These are phyloP conservation scores for Solanum virginianum DNA, from an alignment of 257 asterid genomes.

Conservation along the genomic window DNA sequence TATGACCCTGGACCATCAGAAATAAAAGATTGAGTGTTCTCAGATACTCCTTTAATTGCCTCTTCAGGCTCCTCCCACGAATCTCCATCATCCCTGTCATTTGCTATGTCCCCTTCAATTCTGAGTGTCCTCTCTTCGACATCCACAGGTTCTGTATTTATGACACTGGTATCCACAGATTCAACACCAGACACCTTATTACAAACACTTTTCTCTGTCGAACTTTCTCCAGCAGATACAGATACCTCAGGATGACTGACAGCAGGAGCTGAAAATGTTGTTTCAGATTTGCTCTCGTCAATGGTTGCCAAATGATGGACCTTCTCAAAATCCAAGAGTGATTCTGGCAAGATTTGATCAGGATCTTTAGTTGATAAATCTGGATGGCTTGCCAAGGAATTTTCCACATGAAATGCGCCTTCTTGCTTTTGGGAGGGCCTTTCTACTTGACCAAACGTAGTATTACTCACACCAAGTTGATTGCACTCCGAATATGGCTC, in stretches of 20 bases:
- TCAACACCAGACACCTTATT: conserved; percentile 26
- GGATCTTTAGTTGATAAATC: conserved; percentile 18
- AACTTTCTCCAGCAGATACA: conserved; percentile 12
- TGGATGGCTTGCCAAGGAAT: conserved; percentile 18
- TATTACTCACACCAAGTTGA: conserved; percentile 20
- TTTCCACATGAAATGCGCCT: conserved; percentile 15
- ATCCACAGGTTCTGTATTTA: conserved; percentile 21
- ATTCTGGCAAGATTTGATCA: conserved; percentile 47
- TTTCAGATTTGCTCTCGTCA: conserved; percentile 44
- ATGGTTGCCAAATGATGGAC: conserved; percentile 22
- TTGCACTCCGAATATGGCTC: conserved; percentile 22
- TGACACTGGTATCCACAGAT: conserved; percentile 6
- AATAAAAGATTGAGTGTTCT: conserved; percentile 28
- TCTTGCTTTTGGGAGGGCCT: conserved; percentile 30
- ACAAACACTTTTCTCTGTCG: conserved; percentile 9
- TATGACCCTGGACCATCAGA: conserved; percentile 78
- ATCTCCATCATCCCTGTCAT: conserved; percentile 42
- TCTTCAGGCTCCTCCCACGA: conserved; percentile 65
- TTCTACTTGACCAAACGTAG: conserved; percentile 27
- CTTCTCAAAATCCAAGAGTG: conserved; percentile 37
- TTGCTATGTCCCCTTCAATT: conserved; percentile 29
- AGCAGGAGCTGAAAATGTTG: conserved; percentile 20
- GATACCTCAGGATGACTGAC: conserved; percentile 15
- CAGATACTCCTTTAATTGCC: conserved; percentile 34
- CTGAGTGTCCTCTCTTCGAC: conserved; percentile 31